Evolutionary conservation across 441 rosid species (phyloP).

Genomic region (Metrosideros polymorpha): DNA sequence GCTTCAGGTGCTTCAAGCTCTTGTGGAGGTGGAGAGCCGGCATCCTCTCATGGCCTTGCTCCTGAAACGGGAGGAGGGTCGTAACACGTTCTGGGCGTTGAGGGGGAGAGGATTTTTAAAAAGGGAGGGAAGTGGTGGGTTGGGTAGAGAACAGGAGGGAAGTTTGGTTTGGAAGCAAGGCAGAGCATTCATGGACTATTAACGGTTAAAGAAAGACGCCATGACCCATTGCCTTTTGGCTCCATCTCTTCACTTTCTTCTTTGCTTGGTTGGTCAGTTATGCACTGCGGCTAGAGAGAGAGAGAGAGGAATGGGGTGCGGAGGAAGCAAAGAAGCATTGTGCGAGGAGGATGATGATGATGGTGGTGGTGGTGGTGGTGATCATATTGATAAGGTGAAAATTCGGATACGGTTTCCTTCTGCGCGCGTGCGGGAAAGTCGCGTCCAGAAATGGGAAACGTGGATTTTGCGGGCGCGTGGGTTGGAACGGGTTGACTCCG

Average conservation of each 20-base stretch:
- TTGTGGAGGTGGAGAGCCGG: neutral
- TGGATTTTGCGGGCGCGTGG: neutral
- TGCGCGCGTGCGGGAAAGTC: neutral
- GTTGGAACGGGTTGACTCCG: neutral
- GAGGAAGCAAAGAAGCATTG: conserved; percentile 41
- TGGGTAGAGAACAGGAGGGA: neutral
- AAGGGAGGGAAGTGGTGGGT: neutral
- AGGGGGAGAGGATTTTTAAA: rapidly evolving
- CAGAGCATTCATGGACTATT: conserved; percentile 14
- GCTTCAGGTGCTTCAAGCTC: neutral
- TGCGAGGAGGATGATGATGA: conserved; percentile 7
- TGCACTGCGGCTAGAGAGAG: conserved; percentile 1
- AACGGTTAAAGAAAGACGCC: neutral
- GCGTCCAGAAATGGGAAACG: neutral
- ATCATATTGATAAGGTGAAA: no score
- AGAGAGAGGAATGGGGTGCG: conserved; percentile 25
- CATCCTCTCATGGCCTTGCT: neutral
- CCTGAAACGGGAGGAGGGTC: neutral
- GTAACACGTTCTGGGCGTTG: neutral
- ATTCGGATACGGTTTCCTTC: neutral
- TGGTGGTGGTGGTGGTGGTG: conserved; percentile 11
- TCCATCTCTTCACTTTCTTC: conserved; percentile 3
- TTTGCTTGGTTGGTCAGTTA: conserved; percentile 51
- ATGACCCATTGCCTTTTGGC: neutral
- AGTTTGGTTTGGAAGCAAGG: neutral